Percentiles rank a stretch among this genome's conserved stretches.
phyloP scores from a whole-genome alignment of 2,329 filamentous ascomycete genomes.

The Fusarium kyushuense region DNA sequence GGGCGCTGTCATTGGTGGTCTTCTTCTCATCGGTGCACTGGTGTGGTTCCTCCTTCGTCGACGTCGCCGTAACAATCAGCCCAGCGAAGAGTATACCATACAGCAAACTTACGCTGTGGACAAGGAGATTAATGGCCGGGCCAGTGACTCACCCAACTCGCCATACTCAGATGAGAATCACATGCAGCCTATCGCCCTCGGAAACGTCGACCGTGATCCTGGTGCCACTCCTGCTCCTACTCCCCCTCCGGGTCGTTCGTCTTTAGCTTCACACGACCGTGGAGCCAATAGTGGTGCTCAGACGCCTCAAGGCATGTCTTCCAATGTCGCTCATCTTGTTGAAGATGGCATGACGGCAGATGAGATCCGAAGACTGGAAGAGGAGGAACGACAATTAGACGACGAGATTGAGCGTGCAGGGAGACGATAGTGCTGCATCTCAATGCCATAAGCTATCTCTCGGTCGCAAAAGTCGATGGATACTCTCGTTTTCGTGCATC shows the following conservation, averaged over 20 bases:
- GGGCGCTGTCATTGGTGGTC: constrained; percentile 53
- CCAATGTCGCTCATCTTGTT: constrained; percentile 64
- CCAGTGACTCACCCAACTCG: constrained; percentile 56
- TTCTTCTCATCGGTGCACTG: constrained; percentile 56
- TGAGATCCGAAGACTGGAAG: constrained; percentile 66
- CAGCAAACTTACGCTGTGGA: constrained; percentile 59
- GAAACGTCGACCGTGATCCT: constrained; percentile 29
- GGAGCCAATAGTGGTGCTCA: constrained; percentile 34
- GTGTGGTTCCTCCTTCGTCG: constrained; percentile 60
- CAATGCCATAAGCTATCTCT: constrained; percentile 18
- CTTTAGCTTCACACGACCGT: constrained; percentile 34
- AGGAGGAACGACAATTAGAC: constrained; percentile 69
- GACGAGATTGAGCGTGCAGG: constrained; percentile 65
- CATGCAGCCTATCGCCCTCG: constrained; percentile 45
- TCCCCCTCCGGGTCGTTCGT: constrained; percentile 33
- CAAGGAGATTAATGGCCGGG: constrained; percentile 58
- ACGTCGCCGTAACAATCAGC: constrained; percentile 49
- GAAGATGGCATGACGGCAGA: constrained; percentile 72
- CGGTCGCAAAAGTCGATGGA: constrained; percentile 10
- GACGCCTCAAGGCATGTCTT: constrained; percentile 51
- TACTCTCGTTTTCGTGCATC: constrained; percentile 29
- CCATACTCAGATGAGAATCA: constrained; percentile 58
- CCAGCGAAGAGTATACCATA: constrained; percentile 40
- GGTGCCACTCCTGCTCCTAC: constrained; percentile 11
- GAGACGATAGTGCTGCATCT: constrained; percentile 41